Conservation (phyloP, 176 grass and related monocot species). For the Cenchrus fungigraminus region DNA sequence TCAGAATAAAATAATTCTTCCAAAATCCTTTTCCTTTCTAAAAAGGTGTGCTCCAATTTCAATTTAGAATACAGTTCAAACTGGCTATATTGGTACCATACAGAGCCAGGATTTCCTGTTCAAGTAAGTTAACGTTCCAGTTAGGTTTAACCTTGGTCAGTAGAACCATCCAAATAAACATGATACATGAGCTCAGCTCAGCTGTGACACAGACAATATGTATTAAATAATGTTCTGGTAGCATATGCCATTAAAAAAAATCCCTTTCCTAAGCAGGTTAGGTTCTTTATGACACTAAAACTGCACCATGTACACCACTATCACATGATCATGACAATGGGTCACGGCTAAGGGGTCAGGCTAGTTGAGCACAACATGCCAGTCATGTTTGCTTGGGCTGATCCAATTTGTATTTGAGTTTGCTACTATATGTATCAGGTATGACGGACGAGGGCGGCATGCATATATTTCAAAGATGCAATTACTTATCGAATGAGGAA, state of each 20-base stretch:
- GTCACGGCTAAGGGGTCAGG: background rate
- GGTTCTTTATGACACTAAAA: slow-evolving; percentile 1
- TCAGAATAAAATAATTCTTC: slow-evolving; percentile 11
- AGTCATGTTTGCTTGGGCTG: slow-evolving; percentile 19
- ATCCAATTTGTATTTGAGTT: background rate
- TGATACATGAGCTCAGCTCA: slow-evolving; percentile 10
- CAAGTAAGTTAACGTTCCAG: background rate
- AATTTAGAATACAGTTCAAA: background rate
- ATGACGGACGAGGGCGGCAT: background rate
- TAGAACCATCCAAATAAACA: background rate
- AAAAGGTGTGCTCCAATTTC: background rate
- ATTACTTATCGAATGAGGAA: background rate
- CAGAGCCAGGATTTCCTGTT: background rate
- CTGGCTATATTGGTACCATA: background rate
- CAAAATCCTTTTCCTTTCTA: background rate
- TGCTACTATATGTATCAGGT: background rate
- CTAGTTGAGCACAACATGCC: background rate
- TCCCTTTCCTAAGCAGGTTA: background rate
- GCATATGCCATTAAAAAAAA: slow-evolving; percentile 13
- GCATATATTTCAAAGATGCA: slow-evolving; percentile 2
- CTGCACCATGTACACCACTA: background rate
- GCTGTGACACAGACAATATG: background rate
- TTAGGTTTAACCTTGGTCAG: background rate
- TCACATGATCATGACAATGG: background rate
- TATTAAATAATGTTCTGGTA: background rate